Conservation (phyloP, 306 rosid genomes). For the Cucurbita argyrosperma region DNA sequence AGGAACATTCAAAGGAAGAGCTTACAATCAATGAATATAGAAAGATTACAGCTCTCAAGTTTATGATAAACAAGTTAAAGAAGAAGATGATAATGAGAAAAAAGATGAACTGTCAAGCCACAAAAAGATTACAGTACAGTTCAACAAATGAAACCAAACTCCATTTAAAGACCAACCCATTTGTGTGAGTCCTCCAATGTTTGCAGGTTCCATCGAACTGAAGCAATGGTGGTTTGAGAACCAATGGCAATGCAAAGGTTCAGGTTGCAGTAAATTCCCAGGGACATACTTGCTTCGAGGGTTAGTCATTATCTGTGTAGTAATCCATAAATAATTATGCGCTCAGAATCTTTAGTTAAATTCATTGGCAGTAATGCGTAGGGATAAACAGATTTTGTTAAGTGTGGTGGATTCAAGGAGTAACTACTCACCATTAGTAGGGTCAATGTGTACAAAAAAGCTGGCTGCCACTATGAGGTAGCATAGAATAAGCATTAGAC, state of each 20-base stretch:
- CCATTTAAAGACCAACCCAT: not conserved
- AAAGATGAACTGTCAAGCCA: conserved; percentile 1
- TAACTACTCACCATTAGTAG: conserved; percentile 45
- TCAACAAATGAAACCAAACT: not conserved
- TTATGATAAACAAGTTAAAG: not conserved
- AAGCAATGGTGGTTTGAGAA: not conserved
- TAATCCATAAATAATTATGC: not conserved
- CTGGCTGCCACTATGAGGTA: conserved; percentile 94
- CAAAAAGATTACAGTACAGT: not conserved
- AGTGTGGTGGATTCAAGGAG: not conserved
- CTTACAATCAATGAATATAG: conserved; percentile 1
- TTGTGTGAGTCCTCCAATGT: not conserved
- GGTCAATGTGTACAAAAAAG: conserved; percentile 80
- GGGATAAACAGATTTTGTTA: no score
- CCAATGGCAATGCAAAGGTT: not conserved
- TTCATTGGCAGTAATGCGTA: not conserved
- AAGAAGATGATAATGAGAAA: not conserved
- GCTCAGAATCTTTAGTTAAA: not conserved
- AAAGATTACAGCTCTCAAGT: conserved; percentile 1
- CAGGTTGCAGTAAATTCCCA: not conserved
- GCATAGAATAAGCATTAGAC: conserved; percentile 87
- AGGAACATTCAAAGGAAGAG: not conserved
- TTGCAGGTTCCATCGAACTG: not conserved
- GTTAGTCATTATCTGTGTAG: conserved; percentile 3
- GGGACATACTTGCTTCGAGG: not conserved